Conservation (phyloP, 2,329 filamentous ascomycete genomes). For the Hymenoscyphus infarciens region DNA sequence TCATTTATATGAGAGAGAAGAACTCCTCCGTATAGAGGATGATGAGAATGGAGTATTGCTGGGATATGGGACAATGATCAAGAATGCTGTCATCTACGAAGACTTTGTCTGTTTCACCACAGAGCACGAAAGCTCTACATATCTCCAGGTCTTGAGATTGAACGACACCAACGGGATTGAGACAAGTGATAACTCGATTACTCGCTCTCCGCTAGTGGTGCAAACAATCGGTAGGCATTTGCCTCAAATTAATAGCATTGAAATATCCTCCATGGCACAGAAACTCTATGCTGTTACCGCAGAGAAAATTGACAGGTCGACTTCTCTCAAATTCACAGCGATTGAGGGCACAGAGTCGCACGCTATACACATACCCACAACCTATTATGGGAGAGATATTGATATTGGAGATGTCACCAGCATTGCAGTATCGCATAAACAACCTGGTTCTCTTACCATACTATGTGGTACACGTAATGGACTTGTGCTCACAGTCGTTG, state of each 20-base stretch:
- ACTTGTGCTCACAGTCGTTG: constrained; percentile 25
- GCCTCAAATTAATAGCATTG: constrained; percentile 21
- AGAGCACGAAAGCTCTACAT: constrained; percentile 13
- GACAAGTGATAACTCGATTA: constrained; percentile 9
- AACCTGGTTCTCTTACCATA: constrained; percentile 19
- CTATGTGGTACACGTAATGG: constrained; percentile 34
- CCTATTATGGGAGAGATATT: background rate
- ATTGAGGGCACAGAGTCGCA: constrained; percentile 10
- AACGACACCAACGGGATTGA: constrained; percentile 14
- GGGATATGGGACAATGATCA: constrained; percentile 20
- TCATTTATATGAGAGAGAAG: constrained; percentile 13
- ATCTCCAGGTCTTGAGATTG: constrained; percentile 24
- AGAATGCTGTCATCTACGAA: constrained; percentile 26
- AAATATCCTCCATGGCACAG: constrained; percentile 15
- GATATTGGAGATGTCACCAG: constrained; percentile 28
- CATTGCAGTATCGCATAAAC: constrained; percentile 19
- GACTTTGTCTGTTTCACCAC: constrained; percentile 28
- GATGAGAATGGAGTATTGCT: constrained; percentile 5
- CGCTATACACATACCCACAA: constrained; percentile 16
- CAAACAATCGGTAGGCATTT: constrained; percentile 20
- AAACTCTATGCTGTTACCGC: constrained; percentile 22
- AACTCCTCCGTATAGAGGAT: constrained; percentile 16
- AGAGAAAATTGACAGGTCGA: constrained; percentile 17
- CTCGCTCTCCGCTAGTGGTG: constrained; percentile 7
- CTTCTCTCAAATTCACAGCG: constrained; percentile 23